phyloP scores from a whole-genome alignment of 2,329 filamentous ascomycete genomes.

The Trichoderma endophyticum region DNA sequence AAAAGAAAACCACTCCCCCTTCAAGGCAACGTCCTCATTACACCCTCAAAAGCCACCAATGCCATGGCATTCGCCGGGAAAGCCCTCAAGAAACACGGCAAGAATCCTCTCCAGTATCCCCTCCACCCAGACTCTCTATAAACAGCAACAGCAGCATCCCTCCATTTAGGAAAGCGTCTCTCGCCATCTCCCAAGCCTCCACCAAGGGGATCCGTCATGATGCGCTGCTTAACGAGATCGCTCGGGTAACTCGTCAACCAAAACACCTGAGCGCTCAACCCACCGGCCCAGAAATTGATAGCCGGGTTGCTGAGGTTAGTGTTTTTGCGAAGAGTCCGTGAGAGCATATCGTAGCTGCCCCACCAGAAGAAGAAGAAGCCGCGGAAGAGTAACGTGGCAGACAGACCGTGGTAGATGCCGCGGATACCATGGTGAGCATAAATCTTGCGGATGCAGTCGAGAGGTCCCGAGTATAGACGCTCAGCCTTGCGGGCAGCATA shows the following conservation, averaged over 20 bases:
- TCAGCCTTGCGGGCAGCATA: slow-evolving; percentile 77
- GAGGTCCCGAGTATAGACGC: slow-evolving; percentile 77
- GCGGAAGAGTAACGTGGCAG: slow-evolving; percentile 82
- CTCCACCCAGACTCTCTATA: slow-evolving; percentile 71
- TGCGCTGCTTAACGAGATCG: slow-evolving; percentile 91
- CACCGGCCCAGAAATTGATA: slow-evolving; percentile 97
- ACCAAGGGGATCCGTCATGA: slow-evolving; percentile 93
- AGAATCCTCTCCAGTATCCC: slow-evolving; percentile 90
- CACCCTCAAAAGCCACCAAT: slow-evolving; percentile 86
- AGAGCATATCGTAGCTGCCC: slow-evolving; percentile 88
- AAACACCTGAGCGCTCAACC: slow-evolving; percentile 87
- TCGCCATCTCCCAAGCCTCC: slow-evolving; percentile 64
- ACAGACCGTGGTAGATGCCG: slow-evolving; percentile 83
- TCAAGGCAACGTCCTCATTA: slow-evolving; percentile 67
- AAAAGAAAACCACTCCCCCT: background rate
- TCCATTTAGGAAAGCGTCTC: slow-evolving; percentile 71
- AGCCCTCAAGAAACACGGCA: slow-evolving; percentile 88
- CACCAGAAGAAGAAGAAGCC: slow-evolving; percentile 98
- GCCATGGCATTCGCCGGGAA: slow-evolving; percentile 97
- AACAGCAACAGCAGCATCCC: slow-evolving; percentile 72
- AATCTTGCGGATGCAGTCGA: slow-evolving; percentile 77
- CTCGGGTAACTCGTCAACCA: slow-evolving; percentile 91
- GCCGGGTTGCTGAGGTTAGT: slow-evolving; percentile 72
- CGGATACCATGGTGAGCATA: slow-evolving; percentile 67
- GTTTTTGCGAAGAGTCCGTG: slow-evolving; percentile 60